phyloP scores from a whole-genome alignment of 768 basidiomycete species.

The Rhodosporidiobolus odoratus region DNA sequence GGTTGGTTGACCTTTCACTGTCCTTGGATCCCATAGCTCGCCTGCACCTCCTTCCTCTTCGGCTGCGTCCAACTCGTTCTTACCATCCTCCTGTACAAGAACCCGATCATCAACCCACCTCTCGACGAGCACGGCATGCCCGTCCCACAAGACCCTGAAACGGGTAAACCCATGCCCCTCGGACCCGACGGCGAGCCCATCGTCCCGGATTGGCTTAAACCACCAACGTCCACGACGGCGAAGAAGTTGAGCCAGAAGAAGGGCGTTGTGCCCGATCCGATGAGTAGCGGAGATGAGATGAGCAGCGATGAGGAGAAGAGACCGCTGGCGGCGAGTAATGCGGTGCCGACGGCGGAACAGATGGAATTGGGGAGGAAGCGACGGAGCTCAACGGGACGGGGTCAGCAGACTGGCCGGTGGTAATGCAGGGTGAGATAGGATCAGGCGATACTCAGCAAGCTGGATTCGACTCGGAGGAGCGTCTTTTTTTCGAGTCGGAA shows the following conservation, averaged over 20 bases:
- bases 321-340: background rate
- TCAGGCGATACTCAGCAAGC: too few species aligned
- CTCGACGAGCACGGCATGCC: conserved; percentile 31
- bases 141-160: conserved; percentile 13
- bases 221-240: background rate
- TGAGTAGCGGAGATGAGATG: background rate
- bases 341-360: background rate
- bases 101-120: conserved; percentile 24
- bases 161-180: conserved; percentile 14
- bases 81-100: conserved; percentile 9
- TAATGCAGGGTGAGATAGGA: too few species aligned
- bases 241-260: background rate
- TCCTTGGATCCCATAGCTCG: background rate
- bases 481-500: too few species aligned
- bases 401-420: background rate
- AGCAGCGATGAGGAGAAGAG: background rate
- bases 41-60: conserved; percentile 2
- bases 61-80: conserved; percentile 14
- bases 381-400: background rate
- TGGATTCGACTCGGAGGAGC: too few species aligned
- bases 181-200: conserved; percentile 9
- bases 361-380: background rate
- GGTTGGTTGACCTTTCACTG: too few species aligned
- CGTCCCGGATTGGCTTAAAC: conserved; percentile 16
- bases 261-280: background rate